Evolutionary conservation across 371 early-diverging fungal genomes (phyloP).

Genomic region (Dichotomocladium elegans): DNA sequence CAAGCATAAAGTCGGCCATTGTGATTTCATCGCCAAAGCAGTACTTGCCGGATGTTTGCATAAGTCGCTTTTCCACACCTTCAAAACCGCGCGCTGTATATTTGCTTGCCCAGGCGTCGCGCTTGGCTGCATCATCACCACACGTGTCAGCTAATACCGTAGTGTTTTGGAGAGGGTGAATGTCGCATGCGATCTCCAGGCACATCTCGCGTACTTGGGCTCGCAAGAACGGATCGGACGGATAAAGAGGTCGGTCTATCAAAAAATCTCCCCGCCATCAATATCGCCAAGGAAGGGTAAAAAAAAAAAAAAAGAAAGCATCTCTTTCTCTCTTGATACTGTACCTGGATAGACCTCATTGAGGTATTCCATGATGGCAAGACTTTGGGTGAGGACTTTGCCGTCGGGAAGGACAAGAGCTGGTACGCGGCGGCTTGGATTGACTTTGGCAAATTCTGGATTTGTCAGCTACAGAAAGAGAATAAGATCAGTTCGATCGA

Average conservation of each 20-base stretch:
- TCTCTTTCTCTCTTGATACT: not conserved
- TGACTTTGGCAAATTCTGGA: conserved; percentile 52
- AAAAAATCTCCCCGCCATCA: too few species aligned
- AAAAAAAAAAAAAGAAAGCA: not conserved
- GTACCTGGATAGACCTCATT: conserved; percentile 73
- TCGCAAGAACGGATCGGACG: conserved; percentile 60
- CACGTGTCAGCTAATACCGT: conserved; percentile 62
- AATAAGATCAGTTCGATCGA: not conserved
- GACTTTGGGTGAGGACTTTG: conserved; percentile 58
- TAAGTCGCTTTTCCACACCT: not conserved
- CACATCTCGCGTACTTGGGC: conserved; percentile 76
- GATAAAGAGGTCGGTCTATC: conserved; percentile 63
- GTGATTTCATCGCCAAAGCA: conserved; percentile 82
- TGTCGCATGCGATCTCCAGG: conserved; percentile 75
- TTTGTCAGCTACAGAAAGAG: not conserved
- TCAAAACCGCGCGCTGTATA: conserved; percentile 64
- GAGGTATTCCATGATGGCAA: conserved; percentile 85
- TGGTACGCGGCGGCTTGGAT: conserved; percentile 74
- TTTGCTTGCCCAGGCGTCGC: conserved; percentile 59
- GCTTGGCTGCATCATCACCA: conserved; percentile 44
- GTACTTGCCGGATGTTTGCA: conserved; percentile 58
- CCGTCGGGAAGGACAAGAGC: conserved; percentile 57
- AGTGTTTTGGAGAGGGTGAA: conserved; percentile 87
- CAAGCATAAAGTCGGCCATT: conserved; percentile 79
- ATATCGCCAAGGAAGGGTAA: too few species aligned